Conservation (phyloP, 176 grass and related monocot species). For the Aegilops speltoides region DNA sequence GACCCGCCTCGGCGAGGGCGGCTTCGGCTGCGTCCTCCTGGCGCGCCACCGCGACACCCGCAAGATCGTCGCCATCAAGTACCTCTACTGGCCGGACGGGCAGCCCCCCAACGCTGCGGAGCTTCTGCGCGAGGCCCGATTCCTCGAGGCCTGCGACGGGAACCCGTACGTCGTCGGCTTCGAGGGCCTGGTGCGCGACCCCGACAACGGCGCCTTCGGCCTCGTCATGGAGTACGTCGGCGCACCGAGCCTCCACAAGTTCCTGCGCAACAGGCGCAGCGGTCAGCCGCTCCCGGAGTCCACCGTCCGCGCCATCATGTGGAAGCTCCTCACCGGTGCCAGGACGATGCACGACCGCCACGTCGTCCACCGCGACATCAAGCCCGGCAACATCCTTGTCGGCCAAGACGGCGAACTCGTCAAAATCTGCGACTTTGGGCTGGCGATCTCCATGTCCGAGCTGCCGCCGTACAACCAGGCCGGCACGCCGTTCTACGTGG, state of each 20-base stretch:
- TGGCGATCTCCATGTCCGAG: neutral
- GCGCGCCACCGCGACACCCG: neutral
- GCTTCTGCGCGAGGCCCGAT: neutral
- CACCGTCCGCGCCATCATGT: neutral
- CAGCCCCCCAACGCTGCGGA: neutral
- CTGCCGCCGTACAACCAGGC: neutral
- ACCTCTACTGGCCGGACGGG: neutral
- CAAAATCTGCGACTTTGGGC: slow-evolving; percentile 1
- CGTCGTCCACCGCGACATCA: slow-evolving; percentile 13
- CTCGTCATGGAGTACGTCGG: neutral
- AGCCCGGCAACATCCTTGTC: neutral
- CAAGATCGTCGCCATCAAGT: slow-evolving; percentile 1
- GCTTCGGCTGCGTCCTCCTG: neutral
- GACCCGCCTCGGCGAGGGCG: neutral
- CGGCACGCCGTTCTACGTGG: neutral
- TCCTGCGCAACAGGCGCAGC: neutral
- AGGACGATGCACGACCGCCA: neutral
- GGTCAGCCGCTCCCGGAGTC: neutral
- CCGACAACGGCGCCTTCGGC: neutral
- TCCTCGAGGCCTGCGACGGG: neutral
- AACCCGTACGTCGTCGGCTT: neutral
- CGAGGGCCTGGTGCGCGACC: neutral
- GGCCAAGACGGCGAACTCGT: neutral
- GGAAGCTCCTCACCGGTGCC: neutral
- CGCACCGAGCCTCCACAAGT: neutral